phyloP scores from a whole-genome alignment of 257 asterid species.

The Solanum habrochaites region DNA sequence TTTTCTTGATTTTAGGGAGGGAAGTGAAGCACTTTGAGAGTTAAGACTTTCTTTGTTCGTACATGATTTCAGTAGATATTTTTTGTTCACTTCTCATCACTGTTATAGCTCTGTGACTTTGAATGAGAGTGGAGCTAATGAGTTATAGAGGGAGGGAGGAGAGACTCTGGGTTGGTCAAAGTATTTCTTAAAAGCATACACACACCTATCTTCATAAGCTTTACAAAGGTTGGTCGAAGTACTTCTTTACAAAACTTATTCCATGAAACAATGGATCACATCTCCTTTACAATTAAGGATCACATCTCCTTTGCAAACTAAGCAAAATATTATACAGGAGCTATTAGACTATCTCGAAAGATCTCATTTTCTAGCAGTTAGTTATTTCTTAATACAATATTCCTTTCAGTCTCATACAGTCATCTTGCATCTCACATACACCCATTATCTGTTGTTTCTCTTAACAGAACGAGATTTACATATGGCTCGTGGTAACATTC shows the following conservation, averaged over 20 bases:
- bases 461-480: slow-evolving; percentile 62
- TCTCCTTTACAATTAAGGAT: neutral
- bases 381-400: neutral
- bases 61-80: neutral
- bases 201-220: neutral
- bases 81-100: neutral
- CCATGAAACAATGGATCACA: neutral
- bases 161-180: neutral
- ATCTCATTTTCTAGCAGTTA: neutral
- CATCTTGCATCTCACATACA: neutral
- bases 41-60: neutral
- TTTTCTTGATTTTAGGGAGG: neutral
- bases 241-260: neutral
- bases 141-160: neutral
- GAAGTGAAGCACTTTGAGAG: neutral
- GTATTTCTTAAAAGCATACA: neutral
- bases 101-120: neutral
- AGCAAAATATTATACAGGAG: neutral
- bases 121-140: neutral
- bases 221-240: neutral
- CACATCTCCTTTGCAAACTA: neutral
- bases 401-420: neutral
- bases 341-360: neutral
- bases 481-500: slow-evolving; percentile 58
- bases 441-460: neutral